Evolutionary conservation across 2,329 filamentous ascomycete genomes (phyloP).

Genomic region (Penicillium concentricum): DNA sequence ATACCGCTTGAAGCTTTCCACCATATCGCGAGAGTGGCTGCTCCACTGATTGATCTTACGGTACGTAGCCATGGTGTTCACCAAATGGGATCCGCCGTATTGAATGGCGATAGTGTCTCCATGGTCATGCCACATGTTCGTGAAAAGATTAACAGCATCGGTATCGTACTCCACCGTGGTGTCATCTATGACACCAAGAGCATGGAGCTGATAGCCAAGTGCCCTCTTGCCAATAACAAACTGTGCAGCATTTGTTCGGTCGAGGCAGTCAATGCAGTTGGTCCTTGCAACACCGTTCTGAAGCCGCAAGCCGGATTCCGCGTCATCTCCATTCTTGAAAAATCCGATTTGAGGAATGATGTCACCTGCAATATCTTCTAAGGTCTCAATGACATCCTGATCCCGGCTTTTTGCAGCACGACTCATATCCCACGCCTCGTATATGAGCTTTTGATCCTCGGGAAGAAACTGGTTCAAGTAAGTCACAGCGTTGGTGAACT

Average conservation of each 20-base stretch:
- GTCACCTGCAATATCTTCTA: slow-evolving; percentile 85
- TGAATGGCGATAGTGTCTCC: slow-evolving; percentile 97
- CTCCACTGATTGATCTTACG: slow-evolving; percentile 99
- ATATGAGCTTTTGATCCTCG: slow-evolving; percentile 77
- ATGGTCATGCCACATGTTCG: slow-evolving; percentile 97
- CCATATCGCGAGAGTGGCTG: slow-evolving; percentile 95
- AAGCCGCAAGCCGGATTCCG: slow-evolving; percentile 63
- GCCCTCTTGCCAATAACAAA: slow-evolving; percentile 97
- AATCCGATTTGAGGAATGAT: slow-evolving; percentile 85
- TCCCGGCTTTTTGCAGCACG: slow-evolving; percentile 87
- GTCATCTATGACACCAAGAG: slow-evolving; percentile 79
- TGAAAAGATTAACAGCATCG: slow-evolving; percentile 93
- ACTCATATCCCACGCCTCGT: slow-evolving; percentile 98
- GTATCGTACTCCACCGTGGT: slow-evolving; percentile 87
- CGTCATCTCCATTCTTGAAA: slow-evolving; percentile 85
- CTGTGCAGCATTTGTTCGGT: slow-evolving; percentile 95
- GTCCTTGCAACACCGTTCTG: slow-evolving; percentile 93
- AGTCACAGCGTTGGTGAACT: slow-evolving; percentile 81
- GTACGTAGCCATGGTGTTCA: slow-evolving; percentile 99
- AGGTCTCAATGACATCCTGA: slow-evolving; percentile 88
- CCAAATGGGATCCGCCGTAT: slow-evolving; percentile 93
- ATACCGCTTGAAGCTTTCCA: slow-evolving; percentile 97
- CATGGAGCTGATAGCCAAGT: slow-evolving; percentile 86
- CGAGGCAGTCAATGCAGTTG: slow-evolving; percentile 96
- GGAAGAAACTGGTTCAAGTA: slow-evolving; percentile 96